A percentile compares a stretch with the other conserved stretches of the same genome.
These are phyloP conservation scores for Ganoderma multipileum DNA, from an alignment of 1,284 basidiomycete genomes.

Conservation along the genomic window DNA sequence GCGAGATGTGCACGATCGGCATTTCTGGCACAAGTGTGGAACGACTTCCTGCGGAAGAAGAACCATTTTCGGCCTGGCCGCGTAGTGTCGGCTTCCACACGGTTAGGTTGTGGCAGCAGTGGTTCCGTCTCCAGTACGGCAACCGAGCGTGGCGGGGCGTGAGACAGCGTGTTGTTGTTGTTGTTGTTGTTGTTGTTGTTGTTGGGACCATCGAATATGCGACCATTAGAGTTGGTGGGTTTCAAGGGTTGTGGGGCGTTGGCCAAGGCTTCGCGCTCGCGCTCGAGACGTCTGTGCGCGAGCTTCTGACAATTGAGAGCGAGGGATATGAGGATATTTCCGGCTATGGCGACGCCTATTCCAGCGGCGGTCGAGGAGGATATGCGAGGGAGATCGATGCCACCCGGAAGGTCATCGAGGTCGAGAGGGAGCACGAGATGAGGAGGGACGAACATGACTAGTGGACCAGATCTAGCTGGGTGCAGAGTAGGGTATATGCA, in stretches of 20 bases:
- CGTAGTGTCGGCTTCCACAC: slow-evolving; percentile 5
- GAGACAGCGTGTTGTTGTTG: not conserved
- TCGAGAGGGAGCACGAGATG: slow-evolving; percentile 9
- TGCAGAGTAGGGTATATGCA: not conserved
- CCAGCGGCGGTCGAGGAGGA: slow-evolving; percentile 74
- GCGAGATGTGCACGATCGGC: slow-evolving; percentile 33
- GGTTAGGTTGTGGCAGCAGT: slow-evolving; percentile 17
- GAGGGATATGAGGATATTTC: slow-evolving; percentile 89
- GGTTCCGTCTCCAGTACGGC: slow-evolving; percentile 34
- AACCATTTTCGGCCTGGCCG: slow-evolving; percentile 20
- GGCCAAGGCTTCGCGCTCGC: slow-evolving; percentile 34
- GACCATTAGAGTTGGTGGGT: slow-evolving; percentile 8
- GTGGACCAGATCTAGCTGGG: not conserved
- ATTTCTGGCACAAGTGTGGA: slow-evolving; percentile 25
- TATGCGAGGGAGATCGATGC: slow-evolving; percentile 59
- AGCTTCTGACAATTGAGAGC: slow-evolving; percentile 94
- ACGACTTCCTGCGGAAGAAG: slow-evolving; percentile 23
- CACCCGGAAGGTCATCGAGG: slow-evolving; percentile 36
- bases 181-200: not conserved
- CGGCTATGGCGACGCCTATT: slow-evolving; percentile 83
- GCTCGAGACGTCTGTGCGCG: slow-evolving; percentile 80
- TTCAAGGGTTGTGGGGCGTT: slow-evolving; percentile 25
- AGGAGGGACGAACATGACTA: slow-evolving; percentile 28
- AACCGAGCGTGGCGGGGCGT: slow-evolving; percentile 16
- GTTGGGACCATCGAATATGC: not conserved